Evolutionary conservation across 2,329 filamentous ascomycete genomes (phyloP).

Genomic region (Ophiostoma sp.): DNA sequence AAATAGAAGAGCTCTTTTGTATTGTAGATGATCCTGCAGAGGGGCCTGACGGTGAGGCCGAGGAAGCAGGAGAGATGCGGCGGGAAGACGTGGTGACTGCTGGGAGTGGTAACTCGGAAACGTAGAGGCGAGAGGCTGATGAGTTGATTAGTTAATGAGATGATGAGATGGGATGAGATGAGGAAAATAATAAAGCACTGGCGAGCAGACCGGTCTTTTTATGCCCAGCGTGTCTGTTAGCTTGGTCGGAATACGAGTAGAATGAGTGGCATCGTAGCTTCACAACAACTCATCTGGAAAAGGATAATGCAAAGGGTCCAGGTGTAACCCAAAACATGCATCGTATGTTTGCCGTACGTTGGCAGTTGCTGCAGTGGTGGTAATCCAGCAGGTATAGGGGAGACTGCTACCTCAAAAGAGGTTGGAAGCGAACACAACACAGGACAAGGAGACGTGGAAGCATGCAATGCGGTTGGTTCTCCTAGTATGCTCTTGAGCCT

Average conservation of each 20-base stretch:
- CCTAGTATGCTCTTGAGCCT: neutral
- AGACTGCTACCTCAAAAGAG: neutral
- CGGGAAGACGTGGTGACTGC: slow-evolving; percentile 26
- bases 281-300: neutral
- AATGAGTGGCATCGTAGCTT: neutral
- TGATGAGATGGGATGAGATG: neutral
- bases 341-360: slow-evolving; percentile 24
- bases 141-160: neutral
- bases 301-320: neutral
- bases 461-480: neutral
- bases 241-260: neutral
- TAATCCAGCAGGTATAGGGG: neutral
- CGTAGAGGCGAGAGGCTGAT: neutral
- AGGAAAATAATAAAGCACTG: neutral
- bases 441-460: neutral
- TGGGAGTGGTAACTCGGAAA: slow-evolving; percentile 8
- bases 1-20: neutral
- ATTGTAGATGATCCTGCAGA: slow-evolving; percentile 10
- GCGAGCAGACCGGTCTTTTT: slow-evolving; percentile 1
- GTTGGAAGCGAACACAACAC: neutral
- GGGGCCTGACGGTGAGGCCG: slow-evolving; percentile 21
- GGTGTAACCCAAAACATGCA: slow-evolving; percentile 19
- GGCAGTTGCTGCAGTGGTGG: too few relatives aligned
- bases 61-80: slow-evolving; percentile 24
- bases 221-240: neutral